These are phyloP conservation scores for Mortierella sp. DNA, from an alignment of 371 early-diverging fungal genomes.

Conservation along the genomic window DNA sequence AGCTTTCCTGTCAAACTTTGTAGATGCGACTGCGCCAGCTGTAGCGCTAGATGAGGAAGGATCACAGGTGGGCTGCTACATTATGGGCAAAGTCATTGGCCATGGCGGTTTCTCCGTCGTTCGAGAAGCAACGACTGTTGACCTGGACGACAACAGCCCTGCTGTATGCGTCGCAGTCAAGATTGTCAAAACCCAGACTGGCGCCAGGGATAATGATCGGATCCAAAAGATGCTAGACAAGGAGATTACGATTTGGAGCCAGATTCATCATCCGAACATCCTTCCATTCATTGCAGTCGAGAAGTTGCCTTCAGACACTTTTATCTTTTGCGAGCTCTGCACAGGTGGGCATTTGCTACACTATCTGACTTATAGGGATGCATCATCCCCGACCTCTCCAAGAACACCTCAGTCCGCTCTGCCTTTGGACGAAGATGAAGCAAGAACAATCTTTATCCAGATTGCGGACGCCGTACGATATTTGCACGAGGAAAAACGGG, in stretches of 20 bases:
- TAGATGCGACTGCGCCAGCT: conserved; percentile 63
- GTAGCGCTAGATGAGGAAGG: conserved; percentile 72
- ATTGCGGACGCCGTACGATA: conserved; percentile 81
- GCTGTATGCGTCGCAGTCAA: conserved; percentile 67
- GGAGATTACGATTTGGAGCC: conserved; percentile 80
- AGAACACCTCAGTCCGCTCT: not conserved
- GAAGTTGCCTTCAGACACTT: conserved; percentile 73
- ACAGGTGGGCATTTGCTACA: conserved; percentile 64
- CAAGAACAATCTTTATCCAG: conserved; percentile 73
- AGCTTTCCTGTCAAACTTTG: conserved; percentile 70
- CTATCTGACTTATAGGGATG: conserved; percentile 17
- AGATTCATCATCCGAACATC: conserved; percentile 76
- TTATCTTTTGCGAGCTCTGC: conserved; percentile 79
- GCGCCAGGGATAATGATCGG: conserved; percentile 31
- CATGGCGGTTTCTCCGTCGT: conserved; percentile 81
- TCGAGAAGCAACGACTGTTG: conserved; percentile 65
- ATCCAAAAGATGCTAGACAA: conserved; percentile 41
- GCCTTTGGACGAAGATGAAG: conserved; percentile 61
- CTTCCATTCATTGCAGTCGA: conserved; percentile 72
- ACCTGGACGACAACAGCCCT: conserved; percentile 31
- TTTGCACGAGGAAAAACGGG: conserved; percentile 77
- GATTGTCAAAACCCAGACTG: conserved; percentile 59
- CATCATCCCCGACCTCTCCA: not conserved
- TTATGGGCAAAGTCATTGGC: conserved; percentile 73
- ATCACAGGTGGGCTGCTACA: conserved; percentile 77